These are phyloP conservation scores for Hypoxylon subgilvum DNA, from an alignment of 495 filamentous ascomycete species.

Conservation along the genomic window DNA sequence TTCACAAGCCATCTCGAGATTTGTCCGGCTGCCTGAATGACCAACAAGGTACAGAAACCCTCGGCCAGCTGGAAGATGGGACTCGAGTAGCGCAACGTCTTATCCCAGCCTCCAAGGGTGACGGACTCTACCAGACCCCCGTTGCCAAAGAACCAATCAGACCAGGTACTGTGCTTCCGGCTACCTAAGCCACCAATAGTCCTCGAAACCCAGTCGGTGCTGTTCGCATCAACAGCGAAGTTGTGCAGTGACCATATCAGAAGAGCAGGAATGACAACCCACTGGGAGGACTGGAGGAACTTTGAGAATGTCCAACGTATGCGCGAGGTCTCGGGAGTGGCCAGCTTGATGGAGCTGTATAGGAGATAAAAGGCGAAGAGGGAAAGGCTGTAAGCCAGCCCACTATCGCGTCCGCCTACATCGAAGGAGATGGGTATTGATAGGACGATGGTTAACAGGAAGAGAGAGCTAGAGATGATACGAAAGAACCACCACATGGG, in stretches of 20 bases:
- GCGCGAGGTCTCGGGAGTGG: conserved; percentile 79
- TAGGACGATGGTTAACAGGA: conserved; percentile 85
- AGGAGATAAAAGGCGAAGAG: conserved; percentile 88
- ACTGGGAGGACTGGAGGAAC: conserved; percentile 75
- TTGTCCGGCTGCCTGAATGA: conserved; percentile 92
- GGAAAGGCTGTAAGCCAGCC: conserved; percentile 87
- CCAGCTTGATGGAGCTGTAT: conserved; percentile 78
- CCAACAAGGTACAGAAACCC: conserved; percentile 93
- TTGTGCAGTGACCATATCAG: conserved; percentile 94
- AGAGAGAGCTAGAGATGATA: conserved; percentile 73
- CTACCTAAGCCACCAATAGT: conserved; percentile 69
- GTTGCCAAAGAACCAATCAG: conserved; percentile 83
- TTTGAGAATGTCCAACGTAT: conserved; percentile 71
- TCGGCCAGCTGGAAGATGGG: conserved; percentile 93
- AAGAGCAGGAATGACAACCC: conserved; percentile 78
- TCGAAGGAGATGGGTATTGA: conserved; percentile 96
- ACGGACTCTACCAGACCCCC: conserved; percentile 77
- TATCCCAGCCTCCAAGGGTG: conserved; percentile 88
- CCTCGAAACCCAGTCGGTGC: conserved; percentile 77
- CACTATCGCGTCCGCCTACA: conserved; percentile 92
- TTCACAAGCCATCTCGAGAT: conserved; percentile 97
- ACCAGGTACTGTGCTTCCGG: conserved; percentile 66
- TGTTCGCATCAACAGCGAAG: conserved; percentile 85
- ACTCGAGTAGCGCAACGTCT: conserved; percentile 86
- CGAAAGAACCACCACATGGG: conserved; percentile 74